These are phyloP conservation scores for Thermothielavioides terrestris DNA, from an alignment of 495 filamentous ascomycete species.

Conservation along the genomic window DNA sequence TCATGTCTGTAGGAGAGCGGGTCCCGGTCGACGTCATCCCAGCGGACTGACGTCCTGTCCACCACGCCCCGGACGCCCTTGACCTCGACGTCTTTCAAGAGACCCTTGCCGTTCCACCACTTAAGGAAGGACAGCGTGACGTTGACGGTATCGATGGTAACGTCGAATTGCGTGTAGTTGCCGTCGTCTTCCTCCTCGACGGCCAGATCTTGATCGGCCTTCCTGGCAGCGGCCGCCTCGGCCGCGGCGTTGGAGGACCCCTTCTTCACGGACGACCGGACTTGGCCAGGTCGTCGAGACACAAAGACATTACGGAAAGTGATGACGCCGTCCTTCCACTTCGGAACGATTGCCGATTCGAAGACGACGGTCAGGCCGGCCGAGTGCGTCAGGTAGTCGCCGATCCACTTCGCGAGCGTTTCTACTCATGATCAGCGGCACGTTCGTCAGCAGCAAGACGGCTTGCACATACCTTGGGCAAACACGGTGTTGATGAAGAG, in stretches of 20 bases:
- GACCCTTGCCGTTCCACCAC: slow-evolving; percentile 95
- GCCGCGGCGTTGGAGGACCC: slow-evolving; percentile 80
- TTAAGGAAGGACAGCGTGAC: slow-evolving; percentile 95
- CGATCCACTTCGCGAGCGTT: slow-evolving; percentile 85
- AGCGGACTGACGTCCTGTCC: slow-evolving; percentile 73
- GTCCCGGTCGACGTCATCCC: slow-evolving; percentile 62
- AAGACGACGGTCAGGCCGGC: slow-evolving; percentile 95
- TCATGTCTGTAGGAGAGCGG: slow-evolving; percentile 81
- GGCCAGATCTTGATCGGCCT: slow-evolving; percentile 30
- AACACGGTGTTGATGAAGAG: slow-evolving; percentile 90
- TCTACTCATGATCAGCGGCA: slow-evolving; percentile 48
- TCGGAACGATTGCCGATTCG: slow-evolving; percentile 93
- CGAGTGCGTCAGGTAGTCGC: slow-evolving; percentile 90
- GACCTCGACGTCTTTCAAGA: slow-evolving; percentile 85
- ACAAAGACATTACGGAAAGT: slow-evolving; percentile 96
- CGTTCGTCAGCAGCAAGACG: too few relatives aligned
- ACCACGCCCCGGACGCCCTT: slow-evolving; percentile 95
- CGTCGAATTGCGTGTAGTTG: slow-evolving; percentile 95
- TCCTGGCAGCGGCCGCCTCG: slow-evolving; percentile 71
- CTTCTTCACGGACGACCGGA: slow-evolving; percentile 74
- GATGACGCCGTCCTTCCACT: slow-evolving; percentile 89
- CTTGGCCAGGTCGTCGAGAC: slow-evolving; percentile 78
- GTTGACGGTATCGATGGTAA: slow-evolving; percentile 90
- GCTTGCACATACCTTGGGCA: slow-evolving; percentile 62
- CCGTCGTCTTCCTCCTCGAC: slow-evolving; percentile 67